phyloP scores from a whole-genome alignment of 2,329 filamentous ascomycete genomes.

The Ophiostoma sp. region DNA sequence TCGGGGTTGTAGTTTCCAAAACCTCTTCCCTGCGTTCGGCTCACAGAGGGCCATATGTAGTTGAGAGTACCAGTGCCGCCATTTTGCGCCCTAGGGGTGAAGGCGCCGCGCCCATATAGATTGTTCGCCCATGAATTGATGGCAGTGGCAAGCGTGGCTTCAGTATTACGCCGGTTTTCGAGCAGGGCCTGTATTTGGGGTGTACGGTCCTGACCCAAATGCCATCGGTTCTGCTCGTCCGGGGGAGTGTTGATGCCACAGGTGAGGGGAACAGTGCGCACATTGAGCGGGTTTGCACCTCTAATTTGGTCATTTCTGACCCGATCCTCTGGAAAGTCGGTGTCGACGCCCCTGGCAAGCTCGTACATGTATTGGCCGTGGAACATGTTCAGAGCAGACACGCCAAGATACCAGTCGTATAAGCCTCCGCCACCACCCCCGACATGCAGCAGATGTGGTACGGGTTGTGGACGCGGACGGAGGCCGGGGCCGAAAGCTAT shows the following conservation, averaged over 20 bases:
- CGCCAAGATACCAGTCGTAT: neutral
- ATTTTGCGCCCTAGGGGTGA: constrained; percentile 3
- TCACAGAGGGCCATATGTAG: constrained; percentile 5
- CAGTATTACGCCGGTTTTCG: neutral
- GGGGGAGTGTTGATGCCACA: neutral
- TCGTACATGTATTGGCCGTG: neutral
- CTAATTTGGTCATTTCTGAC: neutral
- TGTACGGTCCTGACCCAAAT: neutral
- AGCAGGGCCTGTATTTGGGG: neutral
- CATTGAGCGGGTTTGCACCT: neutral
- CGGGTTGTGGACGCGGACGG: too few relatives aligned
- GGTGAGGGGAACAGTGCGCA: constrained; percentile 4
- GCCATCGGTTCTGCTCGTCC: neutral
- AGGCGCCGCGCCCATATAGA: neutral
- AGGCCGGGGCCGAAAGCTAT: too few relatives aligned
- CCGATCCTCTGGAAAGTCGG: neutral
- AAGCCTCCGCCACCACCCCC: neutral
- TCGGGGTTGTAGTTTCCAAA: neutral
- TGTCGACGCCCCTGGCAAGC: neutral
- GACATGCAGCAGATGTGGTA: neutral
- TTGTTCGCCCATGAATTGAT: constrained; percentile 2
- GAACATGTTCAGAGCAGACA: constrained; percentile 4
- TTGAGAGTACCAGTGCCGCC: constrained; percentile 3
- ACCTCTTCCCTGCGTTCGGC: neutral
- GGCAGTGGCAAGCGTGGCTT: constrained; percentile 5